Evolutionary conservation across 306 rosid species (phyloP), one percentile per base, ranked within the genome.

Genomic region (Vigna unguiculata): DNA sequence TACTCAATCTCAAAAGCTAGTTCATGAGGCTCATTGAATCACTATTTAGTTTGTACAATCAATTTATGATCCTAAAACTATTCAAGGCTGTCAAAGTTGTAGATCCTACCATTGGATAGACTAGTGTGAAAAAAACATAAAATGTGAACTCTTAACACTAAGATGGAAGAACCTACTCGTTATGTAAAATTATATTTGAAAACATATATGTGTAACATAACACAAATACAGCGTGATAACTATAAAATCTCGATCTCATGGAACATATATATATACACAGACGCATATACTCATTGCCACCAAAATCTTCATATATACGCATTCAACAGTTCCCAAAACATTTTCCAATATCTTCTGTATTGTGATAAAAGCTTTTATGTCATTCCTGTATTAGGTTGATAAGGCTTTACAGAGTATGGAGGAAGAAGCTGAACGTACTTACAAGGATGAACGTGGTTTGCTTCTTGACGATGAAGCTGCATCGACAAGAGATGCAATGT

Each of bases 401-500:
- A 92, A 89, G 89, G 96, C 98, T 58, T 90, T 95, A 81, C 88
- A 67, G 75, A 95, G 98, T 55, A 89, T 92, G 87, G 98, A 95
- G 85, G 91, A 87, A 79, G 97, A 95, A 83, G 96, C 97, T 62
- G 96, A 95, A 80, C 90, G 87, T 28, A 90, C 89, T 76, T 95
- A 92, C 91, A 92, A 89, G 92, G 97, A 95, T 75, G 98, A 95
- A 81, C 87, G 89, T 54, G 93, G 90, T 57, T 81, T 82, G 75
- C 92, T 92, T 65, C 98, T 88, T 75, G 95, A 92, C 36, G 97
- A 95, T 82, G 98, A 95, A 78, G 98, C 98, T 61, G 96, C 98
- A 51, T 92, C 97, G 43, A 90, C 96, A 30, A 87, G 98, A 84
- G 98, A 95, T 90, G 96, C 96, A 45, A 92, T 95, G 98, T 95